Base-by-base conservation (phyloP, 495 filamentous ascomycete species). In the Aspergillus baeticus region DNA sequence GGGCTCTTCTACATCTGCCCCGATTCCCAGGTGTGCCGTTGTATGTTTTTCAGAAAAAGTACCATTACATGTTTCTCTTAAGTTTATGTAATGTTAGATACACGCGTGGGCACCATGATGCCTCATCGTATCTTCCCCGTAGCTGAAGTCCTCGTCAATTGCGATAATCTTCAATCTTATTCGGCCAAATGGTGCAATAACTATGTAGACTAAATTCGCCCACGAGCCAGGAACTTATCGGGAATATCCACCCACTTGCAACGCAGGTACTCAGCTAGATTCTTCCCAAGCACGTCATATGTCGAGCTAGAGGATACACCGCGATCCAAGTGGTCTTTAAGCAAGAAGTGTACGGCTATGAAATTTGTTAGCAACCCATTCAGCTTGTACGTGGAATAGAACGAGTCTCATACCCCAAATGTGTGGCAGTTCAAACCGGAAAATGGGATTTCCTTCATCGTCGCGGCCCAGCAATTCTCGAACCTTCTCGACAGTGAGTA, bases 281-380 rank as follows among this genome's bases (percentile, higher is more conserved):
- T 74, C 59, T 79, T 79, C 5, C 71, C 76, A 18, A 79, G 57
- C 21, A 72, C 62, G 57, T 79, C 77, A 31, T 67, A 60, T 1
- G 55, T 67, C 7, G 61, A 62, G 5, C 66, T 68, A 41, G 67
- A 72, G 15, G 60, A 66, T 0, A 76, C 74, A 8, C 76, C 77
- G 10, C 74, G 62, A 36, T 73, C 77, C 22, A 81, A 62, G 33
- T 71, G 59, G 34, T 75, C 71, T 45, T 71, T 66, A 10, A 78
- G 63, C 6, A 78, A 63, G 62, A 76, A 78, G 55, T 79, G 75
- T 7, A 78, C 74, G 1, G 70, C 74, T 44, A 44, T 14, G 13
- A 15, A 1, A 44, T 33, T 8, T 14, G 18, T 49, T 35, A 34
- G 38, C 14, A 34, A 10, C 22, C 31, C 15, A n/a, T 26, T 23